A percentile compares a stretch with the other conserved stretches of the same genome.
phyloP scores from a whole-genome alignment of 2,329 filamentous ascomycete genomes.

The Colletotrichum siamense region DNA sequence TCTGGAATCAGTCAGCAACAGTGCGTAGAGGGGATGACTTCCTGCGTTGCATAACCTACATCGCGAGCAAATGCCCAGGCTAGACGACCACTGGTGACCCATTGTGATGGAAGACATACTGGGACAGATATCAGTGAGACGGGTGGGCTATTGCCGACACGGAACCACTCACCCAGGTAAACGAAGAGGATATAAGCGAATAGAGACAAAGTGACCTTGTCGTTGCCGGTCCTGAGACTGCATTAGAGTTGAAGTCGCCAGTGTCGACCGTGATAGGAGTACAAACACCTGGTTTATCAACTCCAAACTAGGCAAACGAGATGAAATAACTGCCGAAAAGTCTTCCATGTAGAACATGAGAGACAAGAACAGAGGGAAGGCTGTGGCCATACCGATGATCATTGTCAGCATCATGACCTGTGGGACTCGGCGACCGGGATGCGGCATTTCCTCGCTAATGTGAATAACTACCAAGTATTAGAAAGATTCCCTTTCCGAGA shows the following conservation, averaged over 20 bases:
- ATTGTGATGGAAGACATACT: slow-evolving; percentile 31
- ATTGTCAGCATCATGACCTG: slow-evolving; percentile 14
- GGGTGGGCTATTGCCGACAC: not conserved
- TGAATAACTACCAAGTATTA: slow-evolving; percentile 7
- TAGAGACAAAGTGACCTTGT: not conserved
- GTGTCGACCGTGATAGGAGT: not conserved
- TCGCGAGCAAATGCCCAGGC: slow-evolving; percentile 38
- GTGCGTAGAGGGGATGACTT: not conserved
- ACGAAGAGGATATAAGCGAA: not conserved
- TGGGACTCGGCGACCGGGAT: slow-evolving; percentile 19
- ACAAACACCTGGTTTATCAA: not conserved
- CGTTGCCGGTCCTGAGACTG: not conserved
- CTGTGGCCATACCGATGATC: not conserved
- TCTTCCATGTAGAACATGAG: slow-evolving; percentile 16
- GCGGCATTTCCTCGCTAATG: slow-evolving; percentile 21
- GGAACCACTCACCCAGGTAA: not conserved
- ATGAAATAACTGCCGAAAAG: slow-evolving; percentile 28
- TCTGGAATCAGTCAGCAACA: not conserved
- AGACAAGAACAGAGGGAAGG: not conserved
- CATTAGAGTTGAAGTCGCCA: slow-evolving; percentile 19
- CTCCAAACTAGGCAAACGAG: slow-evolving; percentile 3
- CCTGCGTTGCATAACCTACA: slow-evolving; percentile 20
- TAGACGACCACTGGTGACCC: slow-evolving; percentile 34
- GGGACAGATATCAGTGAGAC: not conserved
- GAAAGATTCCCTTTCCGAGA: not conserved